phyloP scores from a whole-genome alignment of 208 protist genomes.

The Acanthamoeba castellanii region DNA sequence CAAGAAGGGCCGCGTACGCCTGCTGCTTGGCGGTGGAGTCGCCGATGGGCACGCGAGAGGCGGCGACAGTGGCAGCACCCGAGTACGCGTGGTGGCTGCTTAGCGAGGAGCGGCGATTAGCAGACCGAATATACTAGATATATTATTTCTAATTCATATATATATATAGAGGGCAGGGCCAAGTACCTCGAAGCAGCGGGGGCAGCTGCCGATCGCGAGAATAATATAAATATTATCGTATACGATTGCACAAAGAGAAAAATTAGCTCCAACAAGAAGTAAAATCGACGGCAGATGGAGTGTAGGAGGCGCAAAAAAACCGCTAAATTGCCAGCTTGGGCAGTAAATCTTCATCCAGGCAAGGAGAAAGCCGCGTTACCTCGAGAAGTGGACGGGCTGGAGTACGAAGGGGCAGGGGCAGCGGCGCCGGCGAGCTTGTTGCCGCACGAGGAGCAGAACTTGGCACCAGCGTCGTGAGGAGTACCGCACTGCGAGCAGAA shows the following conservation, averaged over 20 bases:
- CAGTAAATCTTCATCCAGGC: too few species aligned
- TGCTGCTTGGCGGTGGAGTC: slow-evolving; percentile 21
- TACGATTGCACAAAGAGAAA: neutral
- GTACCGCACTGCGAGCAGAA: slow-evolving; percentile 30
- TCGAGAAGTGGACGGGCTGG: neutral
- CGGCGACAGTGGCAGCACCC: neutral
- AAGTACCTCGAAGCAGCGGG: neutral
- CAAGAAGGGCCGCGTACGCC: neutral
- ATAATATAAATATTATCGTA: too few species aligned
- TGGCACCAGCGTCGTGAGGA: neutral
- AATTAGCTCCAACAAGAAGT: neutral
- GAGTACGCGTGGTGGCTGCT: slow-evolving; percentile 20
- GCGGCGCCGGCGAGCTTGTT: neutral
- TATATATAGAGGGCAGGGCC: neutral
- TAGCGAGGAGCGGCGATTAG: neutral
- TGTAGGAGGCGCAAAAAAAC: too few species aligned
- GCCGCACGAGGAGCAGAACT: slow-evolving; percentile 8
- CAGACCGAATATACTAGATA: neutral
- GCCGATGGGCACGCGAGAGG: neutral
- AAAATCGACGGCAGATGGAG: neutral
- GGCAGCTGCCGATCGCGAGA: neutral
- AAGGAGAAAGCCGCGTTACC: neutral
- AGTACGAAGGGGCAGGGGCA: neutral
- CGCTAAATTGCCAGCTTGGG: neutral
- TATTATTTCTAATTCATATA: neutral